Evolutionary conservation across 768 basidiomycete genomes (phyloP).

Genomic region (Coprinellus aureogranulatus): DNA sequence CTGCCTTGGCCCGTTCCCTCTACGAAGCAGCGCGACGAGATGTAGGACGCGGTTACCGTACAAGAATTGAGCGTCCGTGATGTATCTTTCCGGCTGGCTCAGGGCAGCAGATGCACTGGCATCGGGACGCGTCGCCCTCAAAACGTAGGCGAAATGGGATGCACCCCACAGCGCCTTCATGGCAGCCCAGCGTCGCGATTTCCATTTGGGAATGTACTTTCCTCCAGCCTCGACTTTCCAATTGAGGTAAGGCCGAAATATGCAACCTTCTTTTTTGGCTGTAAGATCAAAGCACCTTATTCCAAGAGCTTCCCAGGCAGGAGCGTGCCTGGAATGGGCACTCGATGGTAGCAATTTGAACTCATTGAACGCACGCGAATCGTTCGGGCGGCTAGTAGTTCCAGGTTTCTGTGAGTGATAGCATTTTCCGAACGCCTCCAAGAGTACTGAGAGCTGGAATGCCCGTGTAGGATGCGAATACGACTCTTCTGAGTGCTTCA

Average conservation of each 20-base stretch:
- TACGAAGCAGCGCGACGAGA: not conserved
- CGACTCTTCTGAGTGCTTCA: not conserved
- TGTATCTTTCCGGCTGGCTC: not conserved
- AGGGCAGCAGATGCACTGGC: not conserved
- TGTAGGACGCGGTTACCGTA: not conserved
- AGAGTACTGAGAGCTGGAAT: not conserved
- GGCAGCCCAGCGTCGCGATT: no score
- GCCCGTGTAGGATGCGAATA: not conserved
- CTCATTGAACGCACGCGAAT: not conserved
- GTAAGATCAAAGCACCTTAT: no score
- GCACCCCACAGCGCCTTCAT: no score
- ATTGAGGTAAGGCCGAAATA: no score
- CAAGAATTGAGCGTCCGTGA: not conserved
- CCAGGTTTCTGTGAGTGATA: not conserved
- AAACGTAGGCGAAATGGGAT: not conserved
- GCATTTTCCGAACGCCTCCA: not conserved
- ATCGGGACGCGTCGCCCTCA: not conserved
- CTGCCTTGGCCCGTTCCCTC: not conserved
- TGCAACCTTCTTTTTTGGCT: no score
- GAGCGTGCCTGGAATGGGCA: no score
- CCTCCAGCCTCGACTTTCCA: no score
- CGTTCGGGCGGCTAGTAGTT: not conserved
- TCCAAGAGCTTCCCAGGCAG: no score
- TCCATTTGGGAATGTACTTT: no score
- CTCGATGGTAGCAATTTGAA: not conserved